A percentile compares a stretch with the other conserved stretches of the same genome.
phyloP scores from a whole-genome alignment of 495 filamentous ascomycete species.

The Neurospora hispaniola region DNA sequence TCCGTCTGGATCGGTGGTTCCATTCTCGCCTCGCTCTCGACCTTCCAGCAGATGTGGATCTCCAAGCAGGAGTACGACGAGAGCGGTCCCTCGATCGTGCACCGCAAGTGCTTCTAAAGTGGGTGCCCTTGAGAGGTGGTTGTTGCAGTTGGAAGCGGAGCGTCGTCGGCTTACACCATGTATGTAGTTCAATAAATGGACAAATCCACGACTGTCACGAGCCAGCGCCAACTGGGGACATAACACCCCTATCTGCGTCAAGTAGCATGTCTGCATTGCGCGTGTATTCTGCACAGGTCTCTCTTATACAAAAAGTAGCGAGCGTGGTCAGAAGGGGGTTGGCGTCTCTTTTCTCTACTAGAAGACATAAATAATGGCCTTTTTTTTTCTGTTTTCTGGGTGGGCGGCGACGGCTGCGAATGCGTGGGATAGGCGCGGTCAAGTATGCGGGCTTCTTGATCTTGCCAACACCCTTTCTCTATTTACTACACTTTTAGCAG shows the following conservation, averaged over 20 bases:
- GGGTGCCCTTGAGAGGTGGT: neutral
- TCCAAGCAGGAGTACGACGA: conserved; percentile 99
- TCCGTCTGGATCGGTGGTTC: conserved; percentile 99
- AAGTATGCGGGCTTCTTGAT: conserved; percentile 25
- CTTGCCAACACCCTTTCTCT: neutral
- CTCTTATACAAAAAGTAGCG: conserved; percentile 41
- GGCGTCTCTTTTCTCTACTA: conserved; percentile 32
- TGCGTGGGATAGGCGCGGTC: conserved; percentile 30
- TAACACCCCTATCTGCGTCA: conserved; percentile 21
- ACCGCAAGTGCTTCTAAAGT: conserved; percentile 99
- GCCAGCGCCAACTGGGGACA: conserved; percentile 21
- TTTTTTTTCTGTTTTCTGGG: conserved; percentile 25
- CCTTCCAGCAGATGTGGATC: conserved; percentile 99
- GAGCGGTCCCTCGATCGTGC: conserved; percentile 96
- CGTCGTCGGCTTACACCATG: neutral
- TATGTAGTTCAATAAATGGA: conserved; percentile 9
- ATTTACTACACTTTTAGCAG: neutral
- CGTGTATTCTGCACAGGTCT: conserved; percentile 36
- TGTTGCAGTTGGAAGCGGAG: neutral
- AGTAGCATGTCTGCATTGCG: conserved; percentile 28
- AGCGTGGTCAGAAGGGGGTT: conserved; percentile 34
- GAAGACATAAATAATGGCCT: conserved; percentile 28
- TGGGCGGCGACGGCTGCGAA: conserved; percentile 24
- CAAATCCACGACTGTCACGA: conserved; percentile 21
- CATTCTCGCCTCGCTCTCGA: conserved; percentile 96